These are phyloP conservation scores for Phialemoniopsis sp. DNA, from an alignment of 2,329 filamentous ascomycete species.

Conservation along the genomic window DNA sequence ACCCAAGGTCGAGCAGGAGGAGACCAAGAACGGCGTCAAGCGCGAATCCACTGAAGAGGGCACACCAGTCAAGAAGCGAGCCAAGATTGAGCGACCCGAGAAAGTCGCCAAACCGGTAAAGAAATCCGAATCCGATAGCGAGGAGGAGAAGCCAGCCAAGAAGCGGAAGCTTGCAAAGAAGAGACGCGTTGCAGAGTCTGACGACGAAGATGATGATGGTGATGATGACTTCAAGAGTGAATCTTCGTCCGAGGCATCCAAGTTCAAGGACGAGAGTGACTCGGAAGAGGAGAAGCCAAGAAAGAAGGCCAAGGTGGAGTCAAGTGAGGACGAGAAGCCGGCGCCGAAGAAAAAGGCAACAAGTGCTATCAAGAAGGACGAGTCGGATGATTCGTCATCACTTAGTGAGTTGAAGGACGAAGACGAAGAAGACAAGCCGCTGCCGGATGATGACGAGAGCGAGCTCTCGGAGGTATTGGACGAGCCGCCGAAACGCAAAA, in stretches of 20 bases:
- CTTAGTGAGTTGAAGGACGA: conserved; percentile 7
- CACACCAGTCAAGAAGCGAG: conserved; percentile 9
- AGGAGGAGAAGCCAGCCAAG: conserved; percentile 19
- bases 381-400: conserved; percentile 8
- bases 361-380: conserved; percentile 1
- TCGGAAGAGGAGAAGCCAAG: conserved; percentile 6
- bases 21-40: conserved; percentile 19
- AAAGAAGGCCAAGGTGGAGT: conserved; percentile 3
- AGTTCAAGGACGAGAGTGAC: conserved; percentile 4
- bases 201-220: conserved; percentile 21
- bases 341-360: conserved; percentile 8
- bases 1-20: conserved; percentile 5
- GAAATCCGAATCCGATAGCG: conserved; percentile 15
- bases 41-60: conserved; percentile 19
- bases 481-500: conserved; percentile 47
- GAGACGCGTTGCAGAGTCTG: conserved; percentile 16
- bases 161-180: conserved; percentile 16
- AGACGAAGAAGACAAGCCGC: conserved; percentile 3
- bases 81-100: conserved; percentile 6
- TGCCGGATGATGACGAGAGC: conserved; percentile 35
- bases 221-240: conserved; percentile 8
- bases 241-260: conserved; percentile 18
- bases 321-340: conserved; percentile 10
- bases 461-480: conserved; percentile 77
- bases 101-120: conserved; percentile 5